These are phyloP conservation scores for Geranomyces michiganensis DNA, from an alignment of 192 early-diverging fungal species.

Conservation along the genomic window DNA sequence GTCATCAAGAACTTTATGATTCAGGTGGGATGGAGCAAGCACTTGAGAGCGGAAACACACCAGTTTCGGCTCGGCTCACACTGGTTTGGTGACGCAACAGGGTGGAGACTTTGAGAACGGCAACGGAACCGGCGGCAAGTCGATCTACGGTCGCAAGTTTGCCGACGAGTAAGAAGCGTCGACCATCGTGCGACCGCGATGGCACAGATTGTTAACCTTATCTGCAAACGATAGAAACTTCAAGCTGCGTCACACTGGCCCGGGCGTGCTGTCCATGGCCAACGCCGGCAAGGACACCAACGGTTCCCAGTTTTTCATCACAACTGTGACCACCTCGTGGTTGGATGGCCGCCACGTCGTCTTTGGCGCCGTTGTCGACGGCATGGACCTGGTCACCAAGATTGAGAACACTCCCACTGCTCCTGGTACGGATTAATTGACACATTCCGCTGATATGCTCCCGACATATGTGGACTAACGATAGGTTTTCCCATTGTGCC, in stretches of 20 bases:
- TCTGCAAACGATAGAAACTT: too few relatives aligned
- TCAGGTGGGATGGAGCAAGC: conserved; percentile 36
- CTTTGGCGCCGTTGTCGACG: conserved; percentile 60
- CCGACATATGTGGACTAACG: neutral
- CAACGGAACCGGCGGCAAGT: conserved; percentile 80
- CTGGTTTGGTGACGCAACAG: neutral
- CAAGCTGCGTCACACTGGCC: conserved; percentile 73
- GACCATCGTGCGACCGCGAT: too few relatives aligned
- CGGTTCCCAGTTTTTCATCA: conserved; percentile 66
- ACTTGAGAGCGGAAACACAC: too few relatives aligned
- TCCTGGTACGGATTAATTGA: conserved; percentile 22
- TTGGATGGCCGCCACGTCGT: conserved; percentile 65
- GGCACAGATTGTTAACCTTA: too few relatives aligned
- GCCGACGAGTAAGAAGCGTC: conserved; percentile 79
- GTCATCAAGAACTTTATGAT: conserved; percentile 84
- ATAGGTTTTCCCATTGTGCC: neutral
- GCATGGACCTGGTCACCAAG: conserved; percentile 51
- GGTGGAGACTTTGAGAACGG: conserved; percentile 86
- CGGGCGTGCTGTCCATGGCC: conserved; percentile 90
- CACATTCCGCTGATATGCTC: neutral
- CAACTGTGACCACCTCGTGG: conserved; percentile 56
- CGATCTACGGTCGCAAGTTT: conserved; percentile 83
- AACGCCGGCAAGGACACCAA: conserved; percentile 60
- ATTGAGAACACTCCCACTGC: conserved; percentile 44
- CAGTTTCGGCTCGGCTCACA: too few relatives aligned